A percentile compares a stretch with the other conserved stretches of the same genome.
phyloP scores from a whole-genome alignment of 352 stramenopile genomes.

The Globisporangium viniferum region DNA sequence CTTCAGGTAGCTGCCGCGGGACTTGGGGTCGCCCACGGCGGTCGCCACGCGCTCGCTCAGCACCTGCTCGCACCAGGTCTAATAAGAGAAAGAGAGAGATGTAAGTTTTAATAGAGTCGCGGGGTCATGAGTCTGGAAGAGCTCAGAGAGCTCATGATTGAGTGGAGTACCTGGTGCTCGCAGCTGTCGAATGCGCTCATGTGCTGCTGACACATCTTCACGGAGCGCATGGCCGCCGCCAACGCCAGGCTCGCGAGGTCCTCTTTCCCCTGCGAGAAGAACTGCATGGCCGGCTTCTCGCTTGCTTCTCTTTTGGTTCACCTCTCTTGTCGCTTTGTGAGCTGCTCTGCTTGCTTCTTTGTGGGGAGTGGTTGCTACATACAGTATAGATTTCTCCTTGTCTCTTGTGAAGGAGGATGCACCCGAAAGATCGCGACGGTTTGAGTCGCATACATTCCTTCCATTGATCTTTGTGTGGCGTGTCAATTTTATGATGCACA shows the following conservation, averaged over 20 bases:
- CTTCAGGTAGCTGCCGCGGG: conserved; percentile 58
- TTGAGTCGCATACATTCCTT: conserved; percentile 4
- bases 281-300: conserved; percentile 28
- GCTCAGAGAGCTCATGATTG: neutral
- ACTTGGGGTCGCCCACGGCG: conserved; percentile 51
- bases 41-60: conserved; percentile 1
- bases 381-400: neutral
- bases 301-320: neutral
- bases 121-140: neutral
- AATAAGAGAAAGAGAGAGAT: neutral
- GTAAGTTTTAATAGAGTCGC: neutral
- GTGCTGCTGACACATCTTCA: conserved; percentile 24
- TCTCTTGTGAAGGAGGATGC: neutral
- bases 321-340: neutral
- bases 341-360: neutral
- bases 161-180: conserved; percentile 28
- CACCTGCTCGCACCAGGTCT: conserved; percentile 14
- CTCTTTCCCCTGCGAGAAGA: conserved; percentile 33
- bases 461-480: neutral
- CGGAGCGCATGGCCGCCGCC: conserved; percentile 32
- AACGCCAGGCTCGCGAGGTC: conserved; percentile 26
- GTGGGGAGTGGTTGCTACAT: neutral
- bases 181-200: conserved; percentile 18
- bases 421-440: conserved; percentile 8
- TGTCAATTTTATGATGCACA: neutral